phyloP scores from a whole-genome alignment of 768 basidiomycete genomes.

The Kondoa subrosea region DNA sequence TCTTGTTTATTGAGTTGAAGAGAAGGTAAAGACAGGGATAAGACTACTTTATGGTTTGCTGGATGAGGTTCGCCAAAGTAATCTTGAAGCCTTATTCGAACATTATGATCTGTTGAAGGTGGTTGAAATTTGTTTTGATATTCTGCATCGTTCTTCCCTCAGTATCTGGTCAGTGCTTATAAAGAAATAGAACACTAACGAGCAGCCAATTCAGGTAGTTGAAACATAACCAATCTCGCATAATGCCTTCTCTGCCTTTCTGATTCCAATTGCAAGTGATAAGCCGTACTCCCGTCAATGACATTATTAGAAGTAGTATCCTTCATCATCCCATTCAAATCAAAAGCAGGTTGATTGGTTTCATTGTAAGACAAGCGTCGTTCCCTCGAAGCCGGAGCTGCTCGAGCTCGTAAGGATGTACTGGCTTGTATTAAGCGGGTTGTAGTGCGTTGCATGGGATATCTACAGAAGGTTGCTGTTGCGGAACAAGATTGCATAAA shows the following conservation, averaged over 20 bases:
- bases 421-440: neutral
- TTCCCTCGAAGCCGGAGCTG: neutral
- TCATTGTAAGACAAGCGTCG: neutral
- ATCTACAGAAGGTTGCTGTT: neutral
- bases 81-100: neutral
- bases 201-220: neutral
- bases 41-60: neutral
- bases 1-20: slow-evolving; percentile 37
- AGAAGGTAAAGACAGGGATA: neutral
- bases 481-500: no score
- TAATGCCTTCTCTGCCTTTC: neutral
- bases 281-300: neutral
- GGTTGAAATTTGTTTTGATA: neutral
- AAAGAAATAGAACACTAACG: neutral
- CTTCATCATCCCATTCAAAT: neutral
- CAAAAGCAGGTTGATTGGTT: neutral
- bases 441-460: neutral
- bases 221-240: neutral
- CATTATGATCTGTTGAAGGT: neutral
- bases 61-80: slow-evolving; percentile 2
- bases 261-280: neutral
- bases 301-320: neutral
- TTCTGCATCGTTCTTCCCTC: neutral
- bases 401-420: neutral
- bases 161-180: no score